phyloP scores from a whole-genome alignment of 371 early-diverging fungal species.

The Mortierella sp. region DNA sequence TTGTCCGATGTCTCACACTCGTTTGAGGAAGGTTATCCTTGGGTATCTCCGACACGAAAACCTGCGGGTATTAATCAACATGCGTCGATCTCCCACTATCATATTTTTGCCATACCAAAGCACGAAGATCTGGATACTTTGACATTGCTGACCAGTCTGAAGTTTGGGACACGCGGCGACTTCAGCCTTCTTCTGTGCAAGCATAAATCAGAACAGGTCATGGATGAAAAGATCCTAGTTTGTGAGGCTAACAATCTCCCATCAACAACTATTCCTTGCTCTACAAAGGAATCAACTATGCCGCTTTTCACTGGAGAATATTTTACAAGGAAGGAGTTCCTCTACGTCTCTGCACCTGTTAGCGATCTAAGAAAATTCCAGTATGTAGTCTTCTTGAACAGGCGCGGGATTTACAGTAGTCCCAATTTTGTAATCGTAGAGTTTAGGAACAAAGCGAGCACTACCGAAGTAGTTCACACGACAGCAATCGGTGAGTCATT shows the following conservation, averaged over 20 bases:
- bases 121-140: slow-evolving; percentile 58
- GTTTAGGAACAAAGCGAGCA: slow-evolving; percentile 53
- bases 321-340: slow-evolving; percentile 29
- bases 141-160: slow-evolving; percentile 59
- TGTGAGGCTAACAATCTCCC: slow-evolving; percentile 26
- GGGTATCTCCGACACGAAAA: slow-evolving; percentile 15
- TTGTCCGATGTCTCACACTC: slow-evolving; percentile 18
- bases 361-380: slow-evolving; percentile 15
- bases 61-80: background rate
- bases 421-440: slow-evolving; percentile 64
- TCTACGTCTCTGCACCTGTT: slow-evolving; percentile 5
- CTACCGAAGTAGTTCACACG: slow-evolving; percentile 54
- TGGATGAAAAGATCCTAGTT: slow-evolving; percentile 5
- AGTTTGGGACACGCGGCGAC: slow-evolving; percentile 37
- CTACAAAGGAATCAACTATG: slow-evolving; percentile 40
- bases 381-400: slow-evolving; percentile 62
- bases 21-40: slow-evolving; percentile 16
- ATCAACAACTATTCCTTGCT: slow-evolving; percentile 59
- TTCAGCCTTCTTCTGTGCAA: slow-evolving; percentile 63
- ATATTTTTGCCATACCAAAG: slow-evolving; percentile 34
- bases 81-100: slow-evolving; percentile 24
- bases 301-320: slow-evolving; percentile 39
- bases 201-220: background rate
- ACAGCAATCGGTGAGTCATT: slow-evolving; percentile 60
- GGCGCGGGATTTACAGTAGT: slow-evolving; percentile 26